Conservation (phyloP, 1,284 basidiomycete genomes). For the Caloboletus firmus region DNA sequence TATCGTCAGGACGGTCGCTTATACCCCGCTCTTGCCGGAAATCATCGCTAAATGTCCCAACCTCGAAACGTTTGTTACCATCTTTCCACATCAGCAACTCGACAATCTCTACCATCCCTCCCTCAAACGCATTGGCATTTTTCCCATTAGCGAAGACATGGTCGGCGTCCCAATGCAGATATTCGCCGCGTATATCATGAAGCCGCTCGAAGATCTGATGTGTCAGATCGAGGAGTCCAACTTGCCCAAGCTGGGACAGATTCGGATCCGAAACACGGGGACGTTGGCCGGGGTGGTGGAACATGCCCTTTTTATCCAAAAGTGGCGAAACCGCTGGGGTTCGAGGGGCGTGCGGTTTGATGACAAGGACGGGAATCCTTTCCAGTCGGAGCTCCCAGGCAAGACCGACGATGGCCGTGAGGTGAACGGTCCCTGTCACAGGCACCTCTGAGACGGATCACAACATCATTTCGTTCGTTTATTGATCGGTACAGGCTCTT, state of each 20-base stretch:
- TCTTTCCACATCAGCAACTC: conserved; percentile 36
- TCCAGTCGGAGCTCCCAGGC: conserved; percentile 24
- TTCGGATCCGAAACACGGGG: conserved; percentile 43
- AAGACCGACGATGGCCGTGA: neutral
- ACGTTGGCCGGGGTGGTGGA: conserved; percentile 37
- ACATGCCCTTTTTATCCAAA: conserved; percentile 34
- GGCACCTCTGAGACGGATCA: neutral
- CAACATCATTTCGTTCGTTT: neutral
- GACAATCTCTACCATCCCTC: conserved; percentile 31
- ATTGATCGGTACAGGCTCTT: neutral
- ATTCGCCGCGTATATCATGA: conserved; percentile 36
- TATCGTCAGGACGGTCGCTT: conserved; percentile 37
- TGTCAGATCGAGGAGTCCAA: conserved; percentile 38
- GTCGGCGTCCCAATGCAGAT: conserved; percentile 32
- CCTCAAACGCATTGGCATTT: conserved; percentile 35
- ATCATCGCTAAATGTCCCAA: conserved; percentile 40
- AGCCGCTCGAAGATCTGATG: conserved; percentile 42
- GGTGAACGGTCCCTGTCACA: neutral
- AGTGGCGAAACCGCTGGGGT: conserved; percentile 40
- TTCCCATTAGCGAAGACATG: conserved; percentile 33
- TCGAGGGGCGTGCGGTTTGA: conserved; percentile 39
- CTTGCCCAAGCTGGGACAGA: conserved; percentile 37
- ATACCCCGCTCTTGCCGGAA: conserved; percentile 34
- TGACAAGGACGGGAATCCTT: conserved; percentile 40
- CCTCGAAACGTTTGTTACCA: conserved; percentile 39